Percentiles rank a stretch among this genome's conserved stretches.
Evolutionary conservation across 1,139 yeast species (phyloP).

Genomic region (Suzukiozyma palmioleophila): DNA sequence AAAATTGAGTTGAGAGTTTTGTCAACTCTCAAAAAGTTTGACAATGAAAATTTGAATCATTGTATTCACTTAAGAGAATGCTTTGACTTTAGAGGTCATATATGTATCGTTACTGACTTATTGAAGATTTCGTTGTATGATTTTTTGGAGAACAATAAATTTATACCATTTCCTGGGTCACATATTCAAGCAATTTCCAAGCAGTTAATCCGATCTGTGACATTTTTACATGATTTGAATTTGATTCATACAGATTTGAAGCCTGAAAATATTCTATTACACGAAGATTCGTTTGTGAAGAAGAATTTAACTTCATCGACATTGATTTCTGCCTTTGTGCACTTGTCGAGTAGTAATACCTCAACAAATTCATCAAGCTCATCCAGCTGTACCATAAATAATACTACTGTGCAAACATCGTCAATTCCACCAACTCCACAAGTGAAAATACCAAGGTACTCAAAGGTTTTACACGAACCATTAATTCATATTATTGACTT

Average conservation of each 20-base stretch:
- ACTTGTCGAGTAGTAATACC: constrained; percentile 15
- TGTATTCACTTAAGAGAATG: constrained; percentile 82
- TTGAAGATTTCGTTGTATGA: constrained; percentile 84
- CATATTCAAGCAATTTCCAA: constrained; percentile 88
- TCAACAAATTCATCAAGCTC: constrained; percentile 2
- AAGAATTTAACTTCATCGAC: constrained; percentile 34
- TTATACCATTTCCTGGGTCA: constrained; percentile 71
- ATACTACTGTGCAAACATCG: constrained; percentile 10
- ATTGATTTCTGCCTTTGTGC: constrained; percentile 27
- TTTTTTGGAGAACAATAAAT: constrained; percentile 72
- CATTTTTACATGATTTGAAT: constrained; percentile 83
- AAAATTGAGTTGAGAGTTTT: constrained; percentile 75
- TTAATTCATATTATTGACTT: constrained; percentile 88
- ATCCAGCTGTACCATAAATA: constrained; percentile 6
- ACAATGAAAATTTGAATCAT: constrained; percentile 63
- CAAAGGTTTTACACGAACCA: constrained; percentile 66
- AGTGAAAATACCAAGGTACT: constrained; percentile 32
- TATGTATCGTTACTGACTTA: constrained; percentile 88
- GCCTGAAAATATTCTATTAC: constrained; percentile 87
- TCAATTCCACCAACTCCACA: background rate
- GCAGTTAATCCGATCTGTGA: constrained; percentile 81
- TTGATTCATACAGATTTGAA: constrained; percentile 92
- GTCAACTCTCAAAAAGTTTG: constrained; percentile 75
- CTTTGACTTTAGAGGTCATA: constrained; percentile 90
- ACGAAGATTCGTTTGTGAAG: constrained; percentile 48